Evolutionary conservation across 805 yeast genomes (phyloP), one percentile per base, ranked within the genome.

Genomic region (Lipomyces mesembrius): DNA sequence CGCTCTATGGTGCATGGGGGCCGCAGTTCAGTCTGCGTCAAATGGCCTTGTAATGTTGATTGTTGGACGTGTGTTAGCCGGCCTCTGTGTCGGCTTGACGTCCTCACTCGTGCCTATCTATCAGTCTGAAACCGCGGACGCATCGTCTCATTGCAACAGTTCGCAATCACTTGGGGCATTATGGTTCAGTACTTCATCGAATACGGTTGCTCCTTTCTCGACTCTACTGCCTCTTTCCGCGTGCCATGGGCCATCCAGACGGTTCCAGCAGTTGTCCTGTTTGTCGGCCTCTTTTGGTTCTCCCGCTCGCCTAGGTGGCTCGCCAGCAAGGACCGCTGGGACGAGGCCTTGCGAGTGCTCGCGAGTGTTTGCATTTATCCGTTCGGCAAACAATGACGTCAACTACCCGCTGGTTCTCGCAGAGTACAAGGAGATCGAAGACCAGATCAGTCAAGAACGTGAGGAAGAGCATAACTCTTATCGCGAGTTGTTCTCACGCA

Each of bases 171-270:
- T 52, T 71, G 78, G 67, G 79, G 79, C 57, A 78, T 77, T 35
- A 63, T 77, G 20, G 64, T 70, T 35, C 74, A 77, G 51, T 76
- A 74, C 55, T 77, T 77, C 71, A 76, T 79, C 59, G 79, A 79
- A 52, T 79, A 78, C 62, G 81, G 80, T 29, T 65, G 81, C 77
- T 64, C 85, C 81, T 75, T 80, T 81, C 5, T 79, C 74, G 63
- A 76, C 83, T 34, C 72, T 75, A 20, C 79, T 79, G n/a, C 81
- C 53, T 83, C 90, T 57, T 89, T 89, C 84, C 82, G 93, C 73
- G 75, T 85, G 27, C 89, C 87, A 65, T 81, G 93, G 90, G 80
- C 85, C 72, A 54, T 89, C 79, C 82, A 84, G 79, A 76, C 83
- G 74, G 65, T 87, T 74, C 81, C 92, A 75, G 80, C 83, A 71